Percentiles rank a stretch among this genome's conserved stretches.
Conservation (phyloP, 768 basidiomycete species). For the Mycena galericulata region DNA sequence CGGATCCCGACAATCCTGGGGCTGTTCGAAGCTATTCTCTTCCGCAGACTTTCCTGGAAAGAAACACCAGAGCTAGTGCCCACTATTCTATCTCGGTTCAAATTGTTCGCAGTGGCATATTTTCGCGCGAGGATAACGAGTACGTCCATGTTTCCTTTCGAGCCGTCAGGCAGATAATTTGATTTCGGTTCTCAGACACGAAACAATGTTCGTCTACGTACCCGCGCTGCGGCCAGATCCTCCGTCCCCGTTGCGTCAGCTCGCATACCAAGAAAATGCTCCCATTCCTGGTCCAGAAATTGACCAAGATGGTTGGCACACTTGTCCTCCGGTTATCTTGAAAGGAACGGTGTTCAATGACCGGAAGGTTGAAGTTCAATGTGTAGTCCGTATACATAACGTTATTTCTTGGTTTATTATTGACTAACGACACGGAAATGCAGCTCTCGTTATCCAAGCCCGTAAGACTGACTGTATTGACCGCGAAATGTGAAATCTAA, state of each 20-base stretch:
- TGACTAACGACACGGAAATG: neutral
- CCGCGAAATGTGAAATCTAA: too few relatives aligned
- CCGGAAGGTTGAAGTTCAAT: slow-evolving; percentile 53
- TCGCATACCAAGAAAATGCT: slow-evolving; percentile 59
- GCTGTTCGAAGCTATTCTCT: slow-evolving; percentile 13
- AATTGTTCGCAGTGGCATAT: slow-evolving; percentile 1
- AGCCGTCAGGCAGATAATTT: neutral
- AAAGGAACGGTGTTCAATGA: slow-evolving; percentile 55
- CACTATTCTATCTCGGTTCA: slow-evolving; percentile 19
- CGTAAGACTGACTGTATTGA: slow-evolving; percentile 42
- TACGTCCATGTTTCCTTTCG: neutral
- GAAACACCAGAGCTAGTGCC: slow-evolving; percentile 1
- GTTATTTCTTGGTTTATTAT: neutral
- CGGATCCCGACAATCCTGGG: neutral
- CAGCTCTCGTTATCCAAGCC: slow-evolving; percentile 63
- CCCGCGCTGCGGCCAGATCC: slow-evolving; percentile 58
- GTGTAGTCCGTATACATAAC: slow-evolving; percentile 54
- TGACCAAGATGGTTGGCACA: slow-evolving; percentile 67
- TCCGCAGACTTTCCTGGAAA: slow-evolving; percentile 30
- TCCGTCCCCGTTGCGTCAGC: slow-evolving; percentile 60
- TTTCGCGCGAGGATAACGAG: slow-evolving; percentile 17
- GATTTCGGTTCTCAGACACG: slow-evolving; percentile 35
- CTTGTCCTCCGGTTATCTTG: slow-evolving; percentile 50
- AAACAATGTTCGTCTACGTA: slow-evolving; percentile 45
- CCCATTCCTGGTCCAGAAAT: slow-evolving; percentile 58